Evolutionary conservation across 2,329 filamentous ascomycete species (phyloP).

Genomic region (Endoconidiophora laricicola): DNA sequence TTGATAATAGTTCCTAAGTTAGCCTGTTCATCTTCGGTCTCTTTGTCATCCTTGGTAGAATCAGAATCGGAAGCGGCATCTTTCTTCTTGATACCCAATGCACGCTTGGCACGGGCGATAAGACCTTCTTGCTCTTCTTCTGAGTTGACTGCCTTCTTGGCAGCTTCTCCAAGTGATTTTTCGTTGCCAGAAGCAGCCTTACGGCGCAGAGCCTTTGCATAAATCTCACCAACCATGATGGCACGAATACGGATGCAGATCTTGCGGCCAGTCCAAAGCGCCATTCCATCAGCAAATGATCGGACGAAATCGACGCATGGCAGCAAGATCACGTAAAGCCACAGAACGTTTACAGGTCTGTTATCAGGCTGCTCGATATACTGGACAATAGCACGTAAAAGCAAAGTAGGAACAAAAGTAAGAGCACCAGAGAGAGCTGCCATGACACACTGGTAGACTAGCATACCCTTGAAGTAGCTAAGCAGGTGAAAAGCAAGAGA

Average conservation of each 20-base stretch:
- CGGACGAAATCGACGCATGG: conserved; percentile 69
- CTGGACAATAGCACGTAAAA: conserved; percentile 80
- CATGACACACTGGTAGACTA: conserved; percentile 66
- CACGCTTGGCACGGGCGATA: conserved; percentile 34
- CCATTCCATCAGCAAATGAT: conserved; percentile 69
- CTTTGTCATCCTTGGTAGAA: conserved; percentile 19
- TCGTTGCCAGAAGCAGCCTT: conserved; percentile 71
- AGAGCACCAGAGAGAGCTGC: conserved; percentile 66
- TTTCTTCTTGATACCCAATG: conserved; percentile 42
- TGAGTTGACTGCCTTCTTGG: conserved; percentile 26
- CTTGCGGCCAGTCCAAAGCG: conserved; percentile 83
- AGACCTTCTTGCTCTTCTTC: conserved; percentile 23
- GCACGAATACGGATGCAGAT: conserved; percentile 86
- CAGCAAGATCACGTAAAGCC: conserved; percentile 86
- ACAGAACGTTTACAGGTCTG: conserved; percentile 72
- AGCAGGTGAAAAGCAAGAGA: conserved; percentile 65
- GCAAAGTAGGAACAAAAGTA: conserved; percentile 78
- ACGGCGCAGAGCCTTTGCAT: conserved; percentile 82
- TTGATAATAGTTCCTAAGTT: conserved; percentile 98
- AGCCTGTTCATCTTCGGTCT: conserved; percentile 51
- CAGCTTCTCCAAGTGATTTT: conserved; percentile 47
- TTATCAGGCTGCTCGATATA: conserved; percentile 73
- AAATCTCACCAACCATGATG: conserved; percentile 94
- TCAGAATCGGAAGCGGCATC: conserved; percentile 22
- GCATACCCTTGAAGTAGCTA: conserved; percentile 62